phyloP scores from a whole-genome alignment of 805 yeast genomes.

The Maudiozyma barnettii region DNA sequence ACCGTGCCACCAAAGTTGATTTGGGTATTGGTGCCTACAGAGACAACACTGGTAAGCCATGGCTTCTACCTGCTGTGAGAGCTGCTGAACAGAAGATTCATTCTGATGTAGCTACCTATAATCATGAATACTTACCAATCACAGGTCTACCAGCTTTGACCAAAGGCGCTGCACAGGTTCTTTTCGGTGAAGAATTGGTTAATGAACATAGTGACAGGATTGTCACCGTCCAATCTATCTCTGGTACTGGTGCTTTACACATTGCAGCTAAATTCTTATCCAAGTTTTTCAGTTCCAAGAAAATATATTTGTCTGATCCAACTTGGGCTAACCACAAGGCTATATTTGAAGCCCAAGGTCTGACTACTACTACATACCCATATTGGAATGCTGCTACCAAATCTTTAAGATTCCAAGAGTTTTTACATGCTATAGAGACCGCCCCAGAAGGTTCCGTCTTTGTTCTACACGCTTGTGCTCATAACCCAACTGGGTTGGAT shows the following conservation, averaged over 20 bases:
- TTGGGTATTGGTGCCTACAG: conserved; percentile 93
- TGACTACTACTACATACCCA: conserved; percentile 61
- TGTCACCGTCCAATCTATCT: conserved; percentile 77
- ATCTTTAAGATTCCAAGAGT: conserved; percentile 62
- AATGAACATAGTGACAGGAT: conserved; percentile 54
- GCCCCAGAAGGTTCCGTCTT: conserved; percentile 76
- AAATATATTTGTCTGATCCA: conserved; percentile 69
- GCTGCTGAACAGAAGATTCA: conserved; percentile 60
- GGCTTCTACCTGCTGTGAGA: conserved; percentile 69
- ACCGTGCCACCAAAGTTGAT: conserved; percentile 63
- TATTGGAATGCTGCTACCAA: conserved; percentile 75
- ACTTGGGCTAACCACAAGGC: conserved; percentile 97
- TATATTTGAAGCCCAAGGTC: conserved; percentile 65
- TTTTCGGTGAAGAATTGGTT: conserved; percentile 52
- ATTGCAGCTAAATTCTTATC: conserved; percentile 54
- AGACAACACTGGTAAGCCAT: conserved; percentile 79
- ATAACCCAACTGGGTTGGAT: conserved; percentile 95
- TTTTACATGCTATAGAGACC: conserved; percentile 46
- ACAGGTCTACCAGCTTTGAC: conserved; percentile 64
- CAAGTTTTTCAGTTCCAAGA: conserved; percentile 26
- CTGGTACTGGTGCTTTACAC: conserved; percentile 95
- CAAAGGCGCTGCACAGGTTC: conserved; percentile 59
- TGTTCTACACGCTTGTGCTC: conserved; percentile 91
- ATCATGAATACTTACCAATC: conserved; percentile 86
- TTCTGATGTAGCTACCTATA: conserved; percentile 42